phyloP scores from a whole-genome alignment of 2,329 filamentous ascomycete species.

The Neofusicoccum parvum region DNA sequence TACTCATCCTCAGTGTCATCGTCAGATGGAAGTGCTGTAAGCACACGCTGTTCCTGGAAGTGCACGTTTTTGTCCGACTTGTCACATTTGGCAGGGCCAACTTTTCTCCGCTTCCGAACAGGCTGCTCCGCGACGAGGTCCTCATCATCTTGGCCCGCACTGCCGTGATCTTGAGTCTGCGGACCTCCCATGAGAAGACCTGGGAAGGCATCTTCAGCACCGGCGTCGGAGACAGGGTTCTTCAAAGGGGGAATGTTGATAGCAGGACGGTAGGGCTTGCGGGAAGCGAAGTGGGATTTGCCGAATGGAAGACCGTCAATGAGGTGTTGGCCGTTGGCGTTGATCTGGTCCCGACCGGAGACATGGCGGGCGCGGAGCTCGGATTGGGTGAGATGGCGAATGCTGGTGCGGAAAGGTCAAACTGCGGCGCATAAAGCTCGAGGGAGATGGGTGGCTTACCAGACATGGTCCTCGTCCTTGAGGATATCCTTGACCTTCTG shows the following conservation, averaged over 20 bases:
- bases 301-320: slow-evolving; percentile 87
- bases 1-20: slow-evolving; percentile 23
- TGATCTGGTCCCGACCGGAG: slow-evolving; percentile 80
- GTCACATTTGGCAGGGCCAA: slow-evolving; percentile 19
- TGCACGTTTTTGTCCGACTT: slow-evolving; percentile 25
- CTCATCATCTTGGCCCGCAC: slow-evolving; percentile 26
- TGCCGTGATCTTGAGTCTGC: not conserved
- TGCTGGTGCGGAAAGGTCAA: slow-evolving; percentile 53
- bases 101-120: slow-evolving; percentile 12
- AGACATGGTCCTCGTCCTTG: slow-evolving; percentile 80
- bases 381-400: slow-evolving; percentile 73
- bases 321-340: slow-evolving; percentile 74
- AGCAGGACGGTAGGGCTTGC: slow-evolving; percentile 62
- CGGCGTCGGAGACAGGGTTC: slow-evolving; percentile 46
- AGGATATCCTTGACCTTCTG: slow-evolving; percentile 70
- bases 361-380: slow-evolving; percentile 74
- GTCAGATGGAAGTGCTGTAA: slow-evolving; percentile 11
- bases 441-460: slow-evolving; percentile 53
- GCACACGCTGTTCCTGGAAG: slow-evolving; percentile 11
- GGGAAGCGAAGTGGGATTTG: slow-evolving; percentile 62
- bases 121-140: slow-evolving; percentile 35
- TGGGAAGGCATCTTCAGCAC: slow-evolving; percentile 31
- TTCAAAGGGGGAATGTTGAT: slow-evolving; percentile 76
- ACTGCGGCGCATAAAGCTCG: not conserved
- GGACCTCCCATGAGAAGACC: not conserved